A percentile compares a stretch with the other conserved stretches of the same genome.
Conservation (phyloP, 176 grass and related monocot species). For the Microstegium vimineum region DNA sequence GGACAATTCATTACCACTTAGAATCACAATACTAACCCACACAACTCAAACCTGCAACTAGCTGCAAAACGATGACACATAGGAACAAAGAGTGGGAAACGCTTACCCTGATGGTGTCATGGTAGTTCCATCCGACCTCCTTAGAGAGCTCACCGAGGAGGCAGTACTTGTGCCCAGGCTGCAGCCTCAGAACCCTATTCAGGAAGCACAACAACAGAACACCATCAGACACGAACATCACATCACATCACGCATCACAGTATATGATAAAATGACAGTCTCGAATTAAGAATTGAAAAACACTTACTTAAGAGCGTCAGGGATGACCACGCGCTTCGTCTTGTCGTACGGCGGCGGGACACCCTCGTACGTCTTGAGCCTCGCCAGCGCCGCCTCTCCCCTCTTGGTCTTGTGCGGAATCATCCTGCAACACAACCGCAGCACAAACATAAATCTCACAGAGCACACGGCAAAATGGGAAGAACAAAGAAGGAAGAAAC, state of each 20-base stretch:
- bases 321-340: constrained; percentile 82
- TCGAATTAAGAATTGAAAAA: background rate
- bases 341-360: constrained; percentile 92
- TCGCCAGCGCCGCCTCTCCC: constrained; percentile 75
- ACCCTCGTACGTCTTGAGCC: constrained; percentile 84
- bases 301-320: constrained; percentile 86
- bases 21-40: background rate
- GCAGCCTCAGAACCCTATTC: constrained; percentile 81
- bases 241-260: background rate
- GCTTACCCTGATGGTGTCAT: constrained; percentile 73
- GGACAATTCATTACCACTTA: background rate
- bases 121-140: constrained; percentile 88
- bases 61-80: background rate
- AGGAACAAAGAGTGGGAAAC: background rate
- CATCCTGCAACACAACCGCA: constrained; percentile 39
- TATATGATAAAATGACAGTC: background rate
- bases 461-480: background rate
- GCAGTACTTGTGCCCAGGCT: constrained; percentile 88
- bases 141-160: constrained; percentile 78
- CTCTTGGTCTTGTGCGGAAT: constrained; percentile 97
- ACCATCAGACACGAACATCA: background rate
- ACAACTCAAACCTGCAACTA: rapidly evolving
- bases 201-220: background rate
- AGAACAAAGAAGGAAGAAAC: background rate
- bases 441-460: background rate